Conservation (phyloP, 2,329 filamentous ascomycete genomes). For the Leptographium flavum region DNA sequence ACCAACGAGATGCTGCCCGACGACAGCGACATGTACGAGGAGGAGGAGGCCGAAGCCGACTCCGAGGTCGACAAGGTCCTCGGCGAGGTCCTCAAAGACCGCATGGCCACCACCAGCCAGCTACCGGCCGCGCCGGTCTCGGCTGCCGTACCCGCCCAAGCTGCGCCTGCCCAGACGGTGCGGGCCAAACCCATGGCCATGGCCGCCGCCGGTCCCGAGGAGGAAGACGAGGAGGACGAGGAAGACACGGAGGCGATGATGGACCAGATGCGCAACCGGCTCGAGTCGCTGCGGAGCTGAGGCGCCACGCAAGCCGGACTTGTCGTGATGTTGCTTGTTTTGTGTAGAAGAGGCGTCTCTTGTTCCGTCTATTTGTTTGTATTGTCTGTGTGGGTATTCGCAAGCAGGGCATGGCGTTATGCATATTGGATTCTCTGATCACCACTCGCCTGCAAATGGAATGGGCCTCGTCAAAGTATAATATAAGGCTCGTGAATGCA, state of each 20-base stretch:
- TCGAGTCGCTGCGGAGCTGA: slow-evolving; percentile 83
- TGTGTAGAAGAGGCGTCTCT: background rate
- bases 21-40: slow-evolving; percentile 53
- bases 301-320: background rate
- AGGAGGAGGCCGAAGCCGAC: slow-evolving; percentile 60
- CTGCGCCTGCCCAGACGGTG: slow-evolving; percentile 29
- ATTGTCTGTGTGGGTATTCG: background rate
- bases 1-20: slow-evolving; percentile 73
- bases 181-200: slow-evolving; percentile 26
- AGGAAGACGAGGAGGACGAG: slow-evolving; percentile 55
- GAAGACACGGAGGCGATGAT: slow-evolving; percentile 82
- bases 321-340: no score
- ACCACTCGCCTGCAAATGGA: no score
- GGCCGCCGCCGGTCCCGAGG: slow-evolving; percentile 26
- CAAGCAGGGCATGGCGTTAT: background rate
- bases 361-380: background rate
- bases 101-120: slow-evolving; percentile 50
- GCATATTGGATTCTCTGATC: background rate
- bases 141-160: slow-evolving; percentile 31
- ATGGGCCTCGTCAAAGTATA: no score
- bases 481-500: no score
- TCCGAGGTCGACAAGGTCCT: slow-evolving; percentile 85
- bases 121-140: slow-evolving; percentile 38
- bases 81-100: slow-evolving; percentile 77
- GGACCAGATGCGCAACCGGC: slow-evolving; percentile 80